Evolutionary conservation across 2,329 filamentous ascomycete species (phyloP), one percentile per base, ranked within the genome.

Genomic region (Ceratocystiopsis sp.): DNA sequence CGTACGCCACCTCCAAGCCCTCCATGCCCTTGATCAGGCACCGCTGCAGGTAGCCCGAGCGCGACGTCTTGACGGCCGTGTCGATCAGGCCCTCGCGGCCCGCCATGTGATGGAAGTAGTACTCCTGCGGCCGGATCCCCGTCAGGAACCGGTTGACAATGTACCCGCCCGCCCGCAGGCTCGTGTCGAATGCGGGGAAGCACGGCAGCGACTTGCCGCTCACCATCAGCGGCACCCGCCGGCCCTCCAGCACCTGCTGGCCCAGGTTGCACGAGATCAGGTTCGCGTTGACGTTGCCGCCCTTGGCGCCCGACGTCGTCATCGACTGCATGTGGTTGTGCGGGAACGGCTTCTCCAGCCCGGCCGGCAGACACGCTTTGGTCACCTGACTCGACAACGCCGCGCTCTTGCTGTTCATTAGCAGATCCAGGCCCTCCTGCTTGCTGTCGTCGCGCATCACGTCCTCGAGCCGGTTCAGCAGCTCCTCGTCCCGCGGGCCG

Each of bases 1-100:
- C 91, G 58, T 98, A 96, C 48, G 87, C 78, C 2, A 93, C 86
- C 53, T 78, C 81, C 37, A 96, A 69, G 4, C 91, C 91, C 61
- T 98, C 91, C 82, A 98, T 93, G 48, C 91, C 91, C 66, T 98
- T 98, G 65, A 98, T 93, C 49, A 98, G 71, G 70, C 91, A 98
- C 57, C 93, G 74, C 59, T 98, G 91, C 42, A 98, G 68, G 57
- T 98, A 98, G 47, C 91, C 93, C 25, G 91, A 96, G 56, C 91
- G 80, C 11, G 89, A 93, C 2, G 91, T 98, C 65, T 98, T 98
- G 60, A 98, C 91, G 50, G 91, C 91, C 17, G 91, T 98, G 71
- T 98, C 91, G 57, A 98, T 98, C 51, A 98, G 68, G 68, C 91
- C 91, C 70, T 98, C 93, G 64, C 91, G 78, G 53, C 93, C 93